phyloP scores from a whole-genome alignment of 2,329 filamentous ascomycete genomes.

The Camillea tinctor region DNA sequence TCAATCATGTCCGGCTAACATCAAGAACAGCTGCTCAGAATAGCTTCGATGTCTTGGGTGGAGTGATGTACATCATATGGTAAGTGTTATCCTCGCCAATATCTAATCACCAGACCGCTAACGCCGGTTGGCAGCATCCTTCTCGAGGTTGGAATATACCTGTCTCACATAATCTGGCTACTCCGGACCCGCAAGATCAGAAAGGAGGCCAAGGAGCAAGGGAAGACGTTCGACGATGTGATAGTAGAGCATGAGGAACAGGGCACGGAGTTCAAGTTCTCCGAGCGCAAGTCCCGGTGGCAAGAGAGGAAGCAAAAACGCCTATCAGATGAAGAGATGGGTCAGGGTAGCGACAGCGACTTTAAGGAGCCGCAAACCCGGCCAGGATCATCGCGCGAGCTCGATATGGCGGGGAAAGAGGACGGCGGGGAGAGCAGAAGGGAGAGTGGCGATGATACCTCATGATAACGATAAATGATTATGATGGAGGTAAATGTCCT shows the following conservation, averaged over 20 bases:
- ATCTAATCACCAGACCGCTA: neutral
- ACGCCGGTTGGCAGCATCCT: conserved; percentile 41
- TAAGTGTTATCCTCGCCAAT: conserved; percentile 35
- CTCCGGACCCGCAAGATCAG: conserved; percentile 53
- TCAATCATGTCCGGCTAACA: neutral
- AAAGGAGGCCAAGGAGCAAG: conserved; percentile 48
- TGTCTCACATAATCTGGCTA: conserved; percentile 58
- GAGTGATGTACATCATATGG: conserved; percentile 60
- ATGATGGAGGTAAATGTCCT: neutral
- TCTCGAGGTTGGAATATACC: conserved; percentile 60
- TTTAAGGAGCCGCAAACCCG: neutral
- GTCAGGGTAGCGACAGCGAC: neutral
- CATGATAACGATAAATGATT: neutral
- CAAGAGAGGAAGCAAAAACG: conserved; percentile 7
- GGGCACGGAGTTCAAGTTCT: conserved; percentile 36
- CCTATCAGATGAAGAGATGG: conserved; percentile 15
- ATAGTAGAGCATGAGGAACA: conserved; percentile 34
- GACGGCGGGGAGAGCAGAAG: neutral
- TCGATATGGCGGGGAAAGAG: neutral
- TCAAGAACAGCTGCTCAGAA: conserved; percentile 51
- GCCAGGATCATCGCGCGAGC: neutral
- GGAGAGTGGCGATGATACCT: neutral
- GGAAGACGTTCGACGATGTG: conserved; percentile 56
- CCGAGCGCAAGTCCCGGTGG: conserved; percentile 28
- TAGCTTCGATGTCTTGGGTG: conserved; percentile 60